Percentiles rank a stretch among this genome's conserved stretches.
Conservation (phyloP, 805 yeast genomes). For the Monosporozyma unispora region DNA sequence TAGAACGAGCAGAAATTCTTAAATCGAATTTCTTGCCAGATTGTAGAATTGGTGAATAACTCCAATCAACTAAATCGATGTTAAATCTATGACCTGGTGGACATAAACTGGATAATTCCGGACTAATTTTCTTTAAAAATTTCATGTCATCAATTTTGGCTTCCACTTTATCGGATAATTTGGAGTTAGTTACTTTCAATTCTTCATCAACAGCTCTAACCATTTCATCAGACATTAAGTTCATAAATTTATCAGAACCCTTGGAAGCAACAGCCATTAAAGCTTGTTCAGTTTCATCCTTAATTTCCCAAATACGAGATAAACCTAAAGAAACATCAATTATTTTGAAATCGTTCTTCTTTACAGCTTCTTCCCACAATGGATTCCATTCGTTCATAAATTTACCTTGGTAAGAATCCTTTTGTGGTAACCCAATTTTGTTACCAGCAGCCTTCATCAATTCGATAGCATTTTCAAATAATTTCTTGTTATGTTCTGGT, state of each 20-base stretch:
- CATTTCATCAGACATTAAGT: conserved; percentile 79
- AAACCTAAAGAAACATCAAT: conserved; percentile 47
- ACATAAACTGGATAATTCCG: conserved; percentile 31
- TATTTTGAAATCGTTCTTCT: conserved; percentile 32
- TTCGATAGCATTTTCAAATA: conserved; percentile 48
- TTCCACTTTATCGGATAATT: conserved; percentile 68
- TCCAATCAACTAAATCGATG: conserved; percentile 77
- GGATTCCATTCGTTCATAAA: conserved; percentile 74
- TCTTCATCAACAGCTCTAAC: conserved; percentile 83
- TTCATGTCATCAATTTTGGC: conserved; percentile 71
- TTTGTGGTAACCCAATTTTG: conserved; percentile 57
- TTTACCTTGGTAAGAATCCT: conserved; percentile 76
- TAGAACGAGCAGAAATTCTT: conserved; percentile 73
- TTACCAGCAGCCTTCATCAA: conserved; percentile 38
- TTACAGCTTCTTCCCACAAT: conserved; percentile 32
- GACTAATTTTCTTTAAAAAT: conserved; percentile 50
- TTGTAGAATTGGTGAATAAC: conserved; percentile 83
- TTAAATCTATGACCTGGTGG: conserved; percentile 58
- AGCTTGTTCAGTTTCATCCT: conserved; percentile 71
- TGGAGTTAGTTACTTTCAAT: conserved; percentile 58
- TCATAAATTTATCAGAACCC: conserved; percentile 71
- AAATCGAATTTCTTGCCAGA: conserved; percentile 81
- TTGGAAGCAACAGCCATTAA: conserved; percentile 62
- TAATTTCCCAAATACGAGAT: conserved; percentile 55
- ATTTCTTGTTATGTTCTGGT: conserved; percentile 57